Conservation (phyloP, 768 basidiomycete species). For the Leccinum aurantiacum region DNA sequence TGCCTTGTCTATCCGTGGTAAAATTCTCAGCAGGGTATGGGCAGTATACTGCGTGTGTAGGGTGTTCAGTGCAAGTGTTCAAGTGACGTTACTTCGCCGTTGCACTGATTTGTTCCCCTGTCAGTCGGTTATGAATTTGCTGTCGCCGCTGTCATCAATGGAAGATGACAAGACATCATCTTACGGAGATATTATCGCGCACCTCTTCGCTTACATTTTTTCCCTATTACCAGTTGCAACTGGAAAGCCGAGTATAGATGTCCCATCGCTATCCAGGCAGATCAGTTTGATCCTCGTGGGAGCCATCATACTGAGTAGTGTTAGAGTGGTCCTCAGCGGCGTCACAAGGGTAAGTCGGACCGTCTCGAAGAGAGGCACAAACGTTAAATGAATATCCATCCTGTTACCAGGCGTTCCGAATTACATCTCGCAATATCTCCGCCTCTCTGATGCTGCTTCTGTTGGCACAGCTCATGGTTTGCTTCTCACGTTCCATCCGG, state of each 20-base stretch:
- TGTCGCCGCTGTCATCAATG: conserved; percentile 30
- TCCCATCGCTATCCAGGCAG: conserved; percentile 49
- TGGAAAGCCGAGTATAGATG: conserved; percentile 31
- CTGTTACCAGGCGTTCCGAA: conserved; percentile 50
- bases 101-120: conserved; percentile 17
- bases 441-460: conserved; percentile 76
- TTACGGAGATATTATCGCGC: conserved; percentile 45
- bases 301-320: conserved; percentile 69
- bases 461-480: conserved; percentile 82
- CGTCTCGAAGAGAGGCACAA: conserved; percentile 2
- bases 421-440: conserved; percentile 67
- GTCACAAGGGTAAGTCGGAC: conserved; percentile 53
- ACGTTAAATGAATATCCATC: neutral
- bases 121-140: conserved; percentile 35
- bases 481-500: conserved; percentile 14
- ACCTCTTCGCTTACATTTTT: conserved; percentile 40
- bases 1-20: conserved; percentile 55
- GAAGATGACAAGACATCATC: conserved; percentile 40
- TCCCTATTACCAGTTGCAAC: conserved; percentile 38
- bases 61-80: conserved; percentile 53
- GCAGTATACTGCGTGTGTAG: conserved; percentile 68
- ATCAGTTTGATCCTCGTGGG: conserved; percentile 73
- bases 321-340: conserved; percentile 66
- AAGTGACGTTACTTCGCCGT: conserved; percentile 7
- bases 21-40: conserved; percentile 51